Base-by-base conservation (phyloP, 305 asterid species). In the Plantago lanceolata region DNA sequence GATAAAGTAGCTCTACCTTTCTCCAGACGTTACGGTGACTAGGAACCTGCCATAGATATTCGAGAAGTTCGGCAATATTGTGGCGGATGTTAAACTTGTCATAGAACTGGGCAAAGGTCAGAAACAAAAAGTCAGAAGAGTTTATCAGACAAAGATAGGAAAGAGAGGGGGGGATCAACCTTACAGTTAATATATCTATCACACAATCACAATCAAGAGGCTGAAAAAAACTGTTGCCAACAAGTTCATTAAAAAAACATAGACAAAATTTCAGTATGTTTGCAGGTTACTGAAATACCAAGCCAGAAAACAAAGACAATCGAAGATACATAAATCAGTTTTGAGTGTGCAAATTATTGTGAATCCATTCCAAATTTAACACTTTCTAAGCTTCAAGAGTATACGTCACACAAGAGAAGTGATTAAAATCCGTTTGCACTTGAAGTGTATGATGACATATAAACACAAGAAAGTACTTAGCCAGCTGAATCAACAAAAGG, bases 81-180 rank as follows among this genome's bases (percentile, higher is more conserved):
- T 93, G 99, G 52, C 97, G 99, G 73, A 93, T 93, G 76, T 90
- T 93, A 60, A 93, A 93, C 82, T 93, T 93, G 89, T 93, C 99
- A 79, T 90, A 93, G 81, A 93, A 90, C 99, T 93, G 89, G 70
- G 67, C 26, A 31, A 68, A 66, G 60, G 71, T 29, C 69, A 74
- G 5, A 66, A 48, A 67, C 29, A 63, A 71, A 70, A 64, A 71
- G n/a, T 71, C 70, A 77, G 72, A 51, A 28, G 28, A 29, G 54
- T 33, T 24, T n/a, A 24, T 7, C 21, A 19, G 40, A 15, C 16
- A 64, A 40, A 19, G 12, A 0, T n/a, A n/a, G n/a, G n/a, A n/a
- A n/a, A n/a, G n/a, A n/a, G n/a, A n/a, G n/a, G n/a, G n/a, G n/a
- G n/a, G n/a, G n/a, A 59, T 0, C 3, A 33, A 5, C 2, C 9